These are phyloP conservation scores for Argentina anserina DNA, from an alignment of 306 rosid genomes.

Conservation along the genomic window DNA sequence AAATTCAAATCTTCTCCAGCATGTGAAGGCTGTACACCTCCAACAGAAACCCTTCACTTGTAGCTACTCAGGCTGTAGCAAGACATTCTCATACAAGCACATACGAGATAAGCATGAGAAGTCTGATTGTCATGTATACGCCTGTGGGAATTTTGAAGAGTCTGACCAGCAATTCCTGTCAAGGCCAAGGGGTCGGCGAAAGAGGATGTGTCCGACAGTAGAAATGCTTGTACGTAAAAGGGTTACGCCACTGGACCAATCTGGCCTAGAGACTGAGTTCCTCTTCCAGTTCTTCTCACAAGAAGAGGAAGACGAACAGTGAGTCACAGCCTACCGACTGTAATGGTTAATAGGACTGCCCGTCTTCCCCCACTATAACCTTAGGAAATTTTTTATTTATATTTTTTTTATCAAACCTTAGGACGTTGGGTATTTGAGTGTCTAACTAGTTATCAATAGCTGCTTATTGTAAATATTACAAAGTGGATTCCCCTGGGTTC, in stretches of 20 bases:
- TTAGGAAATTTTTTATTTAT: too few relatives aligned
- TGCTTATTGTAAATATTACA: background rate
- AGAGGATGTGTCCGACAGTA: conserved; percentile 59
- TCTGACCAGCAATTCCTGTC: conserved; percentile 65
- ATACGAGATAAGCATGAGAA: conserved; percentile 84
- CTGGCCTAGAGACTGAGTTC: conserved; percentile 26
- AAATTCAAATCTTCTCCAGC: conserved; percentile 65
- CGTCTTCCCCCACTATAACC: background rate
- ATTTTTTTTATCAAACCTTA: too few relatives aligned
- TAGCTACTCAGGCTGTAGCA: conserved; percentile 67
- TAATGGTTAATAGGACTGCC: background rate
- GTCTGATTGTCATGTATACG: conserved; percentile 28
- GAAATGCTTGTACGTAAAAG: conserved; percentile 80
- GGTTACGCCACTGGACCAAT: conserved; percentile 50
- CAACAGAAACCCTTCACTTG: conserved; percentile 56
- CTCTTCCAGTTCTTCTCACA: conserved; percentile 28
- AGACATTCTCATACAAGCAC: conserved; percentile 85
- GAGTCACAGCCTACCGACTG: background rate
- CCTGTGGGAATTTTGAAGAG: conserved; percentile 66
- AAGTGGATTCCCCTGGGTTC: too few relatives aligned
- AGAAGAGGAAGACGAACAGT: conserved; percentile 16
- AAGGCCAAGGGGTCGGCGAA: conserved; percentile 72
- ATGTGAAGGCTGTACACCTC: conserved; percentile 70
- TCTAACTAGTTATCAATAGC: background rate
- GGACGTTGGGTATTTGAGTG: background rate